Percentiles rank a stretch among this genome's conserved stretches.
Evolutionary conservation across 129 eudicot species (phyloP).

Genomic region (Rutidosis leptorrhynchoides): DNA sequence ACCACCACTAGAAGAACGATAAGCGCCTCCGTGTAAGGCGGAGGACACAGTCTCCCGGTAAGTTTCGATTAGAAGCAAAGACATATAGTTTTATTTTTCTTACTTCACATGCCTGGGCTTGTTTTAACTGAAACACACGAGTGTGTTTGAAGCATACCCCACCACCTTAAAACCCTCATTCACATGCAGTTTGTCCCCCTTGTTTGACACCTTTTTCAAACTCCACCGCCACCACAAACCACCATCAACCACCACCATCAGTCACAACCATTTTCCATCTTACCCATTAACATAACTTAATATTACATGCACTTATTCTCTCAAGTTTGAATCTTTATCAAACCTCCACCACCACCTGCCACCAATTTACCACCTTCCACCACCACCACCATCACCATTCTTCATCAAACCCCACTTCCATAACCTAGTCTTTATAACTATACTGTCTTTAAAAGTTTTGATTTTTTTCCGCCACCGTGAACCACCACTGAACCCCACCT

Average conservation of each 20-base stretch:
- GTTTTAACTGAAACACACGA: conserved; percentile 32
- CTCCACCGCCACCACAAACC: conserved; percentile 29
- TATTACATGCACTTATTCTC: conserved; percentile 54
- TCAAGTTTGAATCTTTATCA: conserved; percentile 37
- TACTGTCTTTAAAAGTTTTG: conserved; percentile 37
- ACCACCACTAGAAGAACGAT: conserved; percentile 16
- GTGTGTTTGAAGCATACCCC: conserved; percentile 61
- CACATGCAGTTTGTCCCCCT: conserved; percentile 70
- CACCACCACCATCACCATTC: conserved; percentile 21
- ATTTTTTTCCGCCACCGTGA: conserved; percentile 25
- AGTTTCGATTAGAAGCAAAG: conserved; percentile 26
- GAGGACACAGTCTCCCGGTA: conserved; percentile 37
- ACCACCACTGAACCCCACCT: conserved; percentile 31
- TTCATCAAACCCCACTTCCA: conserved; percentile 11
- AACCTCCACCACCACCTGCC: conserved; percentile 23
- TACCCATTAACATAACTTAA: conserved; percentile 16
- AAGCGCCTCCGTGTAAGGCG: conserved; percentile 41
- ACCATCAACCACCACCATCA: conserved; percentile 33
- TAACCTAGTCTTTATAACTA: conserved; percentile 41
- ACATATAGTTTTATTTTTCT: conserved; percentile 10
- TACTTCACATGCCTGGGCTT: conserved; percentile 60
- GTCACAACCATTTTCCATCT: conserved; percentile 22
- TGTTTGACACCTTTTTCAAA: conserved; percentile 35
- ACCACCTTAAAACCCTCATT: conserved; percentile 35
- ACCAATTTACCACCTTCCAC: not conserved